Evolutionary conservation across 352 stramenopile species (phyloP).

Genomic region (Sclerospora graminicola): DNA sequence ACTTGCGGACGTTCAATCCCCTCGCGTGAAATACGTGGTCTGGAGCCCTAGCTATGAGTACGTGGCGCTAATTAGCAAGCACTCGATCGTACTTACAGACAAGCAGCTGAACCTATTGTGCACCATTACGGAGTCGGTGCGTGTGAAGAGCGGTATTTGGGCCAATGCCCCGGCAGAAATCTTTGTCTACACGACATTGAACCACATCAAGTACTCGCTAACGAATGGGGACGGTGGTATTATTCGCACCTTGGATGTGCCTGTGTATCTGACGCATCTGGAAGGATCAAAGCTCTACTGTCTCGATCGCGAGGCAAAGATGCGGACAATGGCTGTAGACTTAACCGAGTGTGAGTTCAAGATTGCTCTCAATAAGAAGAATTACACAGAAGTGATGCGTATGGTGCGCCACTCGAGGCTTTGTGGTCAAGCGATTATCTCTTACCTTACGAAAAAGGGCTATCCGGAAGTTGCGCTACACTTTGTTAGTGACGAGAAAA

Average conservation of each 20-base stretch:
- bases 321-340: conserved; percentile 94
- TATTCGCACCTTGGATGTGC: conserved; percentile 96
- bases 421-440: conserved; percentile 97
- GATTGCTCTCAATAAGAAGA: conserved; percentile 88
- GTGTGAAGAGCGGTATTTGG: conserved; percentile 92
- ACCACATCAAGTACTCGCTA: conserved; percentile 91
- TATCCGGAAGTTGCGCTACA: conserved; percentile 99
- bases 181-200: conserved; percentile 98
- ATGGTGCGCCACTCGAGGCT: conserved; percentile 96
- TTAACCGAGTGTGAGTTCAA: conserved; percentile 99
- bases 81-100: conserved; percentile 95
- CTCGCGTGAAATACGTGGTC: conserved; percentile 96
- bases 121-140: conserved; percentile 95
- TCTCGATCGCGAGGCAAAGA: conserved; percentile 95
- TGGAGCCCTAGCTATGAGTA: conserved; percentile 96
- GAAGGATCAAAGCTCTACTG: conserved; percentile 93
- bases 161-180: conserved; percentile 87
- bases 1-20: conserved; percentile 92
- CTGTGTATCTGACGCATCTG: conserved; percentile 95
- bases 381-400: conserved; percentile 98
- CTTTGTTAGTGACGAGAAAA: conserved; percentile 98
- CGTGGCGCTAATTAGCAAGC: conserved; percentile 96
- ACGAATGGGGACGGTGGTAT: conserved; percentile 94
- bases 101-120: conserved; percentile 97
- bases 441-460: conserved; percentile 98